phyloP scores from a whole-genome alignment of 345 rosid genomes.

The Citrus reticulata region DNA sequence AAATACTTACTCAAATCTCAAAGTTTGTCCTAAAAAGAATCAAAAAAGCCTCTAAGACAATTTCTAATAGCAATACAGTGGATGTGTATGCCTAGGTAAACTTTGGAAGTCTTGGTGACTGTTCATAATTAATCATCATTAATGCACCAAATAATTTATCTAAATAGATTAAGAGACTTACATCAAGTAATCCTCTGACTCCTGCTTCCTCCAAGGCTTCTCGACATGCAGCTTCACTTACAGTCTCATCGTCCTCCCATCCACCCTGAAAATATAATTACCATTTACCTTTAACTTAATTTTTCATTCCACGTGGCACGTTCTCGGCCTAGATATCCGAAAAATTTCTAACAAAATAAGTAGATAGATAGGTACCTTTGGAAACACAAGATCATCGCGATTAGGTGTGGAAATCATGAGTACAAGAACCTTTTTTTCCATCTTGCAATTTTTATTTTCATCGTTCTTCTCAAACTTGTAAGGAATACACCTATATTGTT shows the following conservation, averaged over 20 bases:
- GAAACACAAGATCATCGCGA: conserved; percentile 49
- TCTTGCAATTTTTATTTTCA: conserved; percentile 7
- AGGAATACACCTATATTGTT: conserved; percentile 42
- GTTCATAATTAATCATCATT: no score
- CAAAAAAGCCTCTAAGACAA: no score
- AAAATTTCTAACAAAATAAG: not conserved
- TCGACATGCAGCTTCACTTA: conserved; percentile 31
- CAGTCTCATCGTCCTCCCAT: conserved; percentile 41
- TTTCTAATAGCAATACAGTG: no score
- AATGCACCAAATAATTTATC: no score
- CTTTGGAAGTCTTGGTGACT: no score
- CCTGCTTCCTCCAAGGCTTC: conserved; percentile 46
- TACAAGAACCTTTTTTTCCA: conserved; percentile 27
- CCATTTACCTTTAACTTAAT: not conserved
- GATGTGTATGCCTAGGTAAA: no score
- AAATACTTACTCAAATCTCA: no score
- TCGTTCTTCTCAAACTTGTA: conserved; percentile 27
- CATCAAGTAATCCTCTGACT: conserved; percentile 31
- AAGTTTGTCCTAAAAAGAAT: no score
- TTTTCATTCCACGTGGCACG: no score
- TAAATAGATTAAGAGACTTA: conserved; percentile 8
- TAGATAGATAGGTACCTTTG: conserved; percentile 31
- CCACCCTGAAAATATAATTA: conserved; percentile 30
- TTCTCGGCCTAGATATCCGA: not conserved
- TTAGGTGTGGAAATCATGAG: conserved; percentile 62